These are phyloP conservation scores for Cladosporium cucumerinum DNA, from an alignment of 2,329 filamentous ascomycete genomes.

Conservation along the genomic window DNA sequence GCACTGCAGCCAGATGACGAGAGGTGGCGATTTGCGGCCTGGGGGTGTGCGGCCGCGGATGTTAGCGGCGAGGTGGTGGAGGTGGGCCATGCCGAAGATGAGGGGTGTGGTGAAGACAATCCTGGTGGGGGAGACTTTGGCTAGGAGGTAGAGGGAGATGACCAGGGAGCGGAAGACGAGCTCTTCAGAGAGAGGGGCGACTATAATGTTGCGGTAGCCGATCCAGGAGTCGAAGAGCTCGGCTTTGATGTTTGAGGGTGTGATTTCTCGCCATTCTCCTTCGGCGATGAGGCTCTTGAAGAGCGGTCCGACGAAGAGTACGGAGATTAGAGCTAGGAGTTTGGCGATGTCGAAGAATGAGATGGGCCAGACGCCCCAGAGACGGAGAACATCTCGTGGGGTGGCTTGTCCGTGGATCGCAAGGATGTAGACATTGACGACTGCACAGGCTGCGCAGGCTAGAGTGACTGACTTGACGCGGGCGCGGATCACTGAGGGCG, in stretches of 20 bases:
- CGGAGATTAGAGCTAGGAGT: slow-evolving; percentile 65
- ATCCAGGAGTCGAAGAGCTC: slow-evolving; percentile 69
- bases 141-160: slow-evolving; percentile 75
- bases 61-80: slow-evolving; percentile 97
- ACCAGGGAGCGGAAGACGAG: slow-evolving; percentile 86
- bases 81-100: slow-evolving; percentile 87
- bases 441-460: slow-evolving; percentile 67
- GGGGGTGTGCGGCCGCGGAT: slow-evolving; percentile 68
- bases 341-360: slow-evolving; percentile 58
- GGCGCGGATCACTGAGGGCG: slow-evolving; percentile 82
- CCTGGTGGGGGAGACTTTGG: slow-evolving; percentile 50
- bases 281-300: slow-evolving; percentile 76
- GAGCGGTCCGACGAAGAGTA: slow-evolving; percentile 80
- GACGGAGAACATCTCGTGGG: slow-evolving; percentile 57
- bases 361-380: slow-evolving; percentile 79
- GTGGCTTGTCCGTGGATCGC: slow-evolving; percentile 51
- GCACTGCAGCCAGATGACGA: slow-evolving; percentile 27
- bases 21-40: slow-evolving; percentile 20
- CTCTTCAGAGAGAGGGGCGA: slow-evolving; percentile 85
- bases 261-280: slow-evolving; percentile 59
- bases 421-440: slow-evolving; percentile 66
- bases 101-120: slow-evolving; percentile 81
- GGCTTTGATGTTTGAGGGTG: slow-evolving; percentile 50
- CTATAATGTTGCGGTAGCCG: slow-evolving; percentile 81
- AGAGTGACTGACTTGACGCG: slow-evolving; percentile 76